These are phyloP conservation scores for Coemansia sp. DNA, from an alignment of 192 early-diverging fungal species.

Conservation along the genomic window DNA sequence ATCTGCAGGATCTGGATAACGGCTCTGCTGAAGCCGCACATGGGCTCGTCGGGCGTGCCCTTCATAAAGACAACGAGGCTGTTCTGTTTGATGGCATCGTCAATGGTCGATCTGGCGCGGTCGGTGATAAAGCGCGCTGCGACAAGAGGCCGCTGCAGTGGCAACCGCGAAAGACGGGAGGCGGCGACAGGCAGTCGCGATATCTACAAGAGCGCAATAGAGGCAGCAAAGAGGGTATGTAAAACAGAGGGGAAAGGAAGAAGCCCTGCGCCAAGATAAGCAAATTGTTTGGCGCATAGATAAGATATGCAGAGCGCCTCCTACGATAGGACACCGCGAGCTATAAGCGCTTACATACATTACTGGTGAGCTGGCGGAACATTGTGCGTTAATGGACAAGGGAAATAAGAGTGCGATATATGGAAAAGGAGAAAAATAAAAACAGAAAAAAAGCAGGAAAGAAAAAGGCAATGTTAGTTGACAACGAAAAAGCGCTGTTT, in stretches of 20 bases:
- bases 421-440: background rate
- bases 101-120: conserved; percentile 27
- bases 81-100: conserved; percentile 58
- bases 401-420: background rate
- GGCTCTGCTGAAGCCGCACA: conserved; percentile 94
- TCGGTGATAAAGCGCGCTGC: conserved; percentile 37
- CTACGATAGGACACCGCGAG: background rate
- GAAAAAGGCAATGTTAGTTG: too few relatives aligned
- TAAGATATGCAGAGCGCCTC: too few relatives aligned
- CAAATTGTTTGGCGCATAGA: background rate
- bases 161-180: background rate
- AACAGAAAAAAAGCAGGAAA: background rate
- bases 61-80: conserved; percentile 95
- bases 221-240: background rate
- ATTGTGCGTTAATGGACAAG: background rate
- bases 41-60: conserved; percentile 86
- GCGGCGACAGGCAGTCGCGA: conserved; percentile 13
- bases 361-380: background rate
- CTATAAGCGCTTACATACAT: background rate
- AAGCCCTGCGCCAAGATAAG: background rate
- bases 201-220: conserved; percentile 17
- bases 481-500: too few relatives aligned
- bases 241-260: background rate
- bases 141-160: conserved; percentile 13
- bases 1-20: conserved; percentile 85